Evolutionary conservation across 2,329 filamentous ascomycete genomes (phyloP).

Genomic region (Phialemoniopsis sp.): DNA sequence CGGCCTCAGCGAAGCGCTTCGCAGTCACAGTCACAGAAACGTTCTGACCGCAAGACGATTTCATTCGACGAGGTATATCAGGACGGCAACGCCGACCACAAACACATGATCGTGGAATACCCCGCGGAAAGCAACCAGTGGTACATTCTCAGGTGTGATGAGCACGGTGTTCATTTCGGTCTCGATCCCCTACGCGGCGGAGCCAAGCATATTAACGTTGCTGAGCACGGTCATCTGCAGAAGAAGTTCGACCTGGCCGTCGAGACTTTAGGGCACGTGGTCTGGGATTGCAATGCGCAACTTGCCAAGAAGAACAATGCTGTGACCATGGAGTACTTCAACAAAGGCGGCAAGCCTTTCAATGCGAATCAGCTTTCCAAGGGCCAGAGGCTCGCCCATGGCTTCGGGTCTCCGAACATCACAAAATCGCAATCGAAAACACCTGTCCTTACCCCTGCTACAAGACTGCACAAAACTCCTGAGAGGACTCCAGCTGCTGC

Average conservation of each 20-base stretch:
- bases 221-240: conserved; percentile 19
- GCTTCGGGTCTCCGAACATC: too few relatives aligned
- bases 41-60: conserved; percentile 15
- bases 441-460: too few relatives aligned
- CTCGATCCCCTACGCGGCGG: conserved; percentile 26
- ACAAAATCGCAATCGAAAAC: too few relatives aligned
- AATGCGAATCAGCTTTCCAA: conserved; percentile 17
- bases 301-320: conserved; percentile 25
- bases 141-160: conserved; percentile 34
- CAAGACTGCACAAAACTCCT: too few relatives aligned
- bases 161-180: conserved; percentile 30
- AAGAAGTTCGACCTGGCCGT: conserved; percentile 24
- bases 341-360: conserved; percentile 22
- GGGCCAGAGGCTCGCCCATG: conserved; percentile 4
- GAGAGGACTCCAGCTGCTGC: too few relatives aligned
- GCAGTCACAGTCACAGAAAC: background rate
- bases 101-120: conserved; percentile 26
- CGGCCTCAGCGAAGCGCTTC: background rate
- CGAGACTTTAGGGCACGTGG: conserved; percentile 23
- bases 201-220: conserved; percentile 29
- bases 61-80: conserved; percentile 29
- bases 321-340: conserved; percentile 19
- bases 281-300: conserved; percentile 23
- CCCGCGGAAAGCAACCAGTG: conserved; percentile 17
- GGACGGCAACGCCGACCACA: conserved; percentile 22